Percentiles rank a stretch among this genome's conserved stretches.
Conservation (phyloP, 768 basidiomycete genomes). For the Agaricus subrufescens region DNA sequence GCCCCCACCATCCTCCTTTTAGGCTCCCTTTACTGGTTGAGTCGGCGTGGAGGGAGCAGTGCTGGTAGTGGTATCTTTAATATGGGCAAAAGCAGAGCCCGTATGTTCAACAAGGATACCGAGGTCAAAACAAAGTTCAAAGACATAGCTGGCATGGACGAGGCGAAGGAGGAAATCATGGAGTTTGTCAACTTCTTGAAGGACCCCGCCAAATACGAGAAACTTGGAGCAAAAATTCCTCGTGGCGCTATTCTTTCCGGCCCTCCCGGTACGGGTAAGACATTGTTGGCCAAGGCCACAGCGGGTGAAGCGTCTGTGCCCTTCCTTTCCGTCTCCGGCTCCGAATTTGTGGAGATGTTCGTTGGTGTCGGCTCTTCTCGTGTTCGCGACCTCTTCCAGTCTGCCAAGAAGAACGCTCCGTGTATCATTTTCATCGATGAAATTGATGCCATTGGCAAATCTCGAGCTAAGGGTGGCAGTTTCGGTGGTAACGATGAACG, state of each 20-base stretch:
- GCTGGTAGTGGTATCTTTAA: conserved; percentile 90
- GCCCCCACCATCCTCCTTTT: conserved; percentile 92
- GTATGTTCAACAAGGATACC: conserved; percentile 95
- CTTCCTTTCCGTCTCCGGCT: conserved; percentile 97
- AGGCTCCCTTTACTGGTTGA: conserved; percentile 87
- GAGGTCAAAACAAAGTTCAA: conserved; percentile 91
- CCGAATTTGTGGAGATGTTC: conserved; percentile 99
- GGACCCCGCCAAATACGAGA: conserved; percentile 91
- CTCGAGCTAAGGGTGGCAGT: conserved; percentile 75
- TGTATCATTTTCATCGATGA: conserved; percentile 99
- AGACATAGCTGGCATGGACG: conserved; percentile 99
- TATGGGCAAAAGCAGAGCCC: conserved; percentile 93
- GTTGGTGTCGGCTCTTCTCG: conserved; percentile 98
- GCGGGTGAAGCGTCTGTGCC: conserved; percentile 97
- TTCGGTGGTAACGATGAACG: conserved; percentile 92
- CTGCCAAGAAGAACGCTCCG: conserved; percentile 95
- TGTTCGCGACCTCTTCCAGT: conserved; percentile 95
- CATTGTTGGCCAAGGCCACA: conserved; percentile 95
- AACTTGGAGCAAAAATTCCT: conserved; percentile 95
- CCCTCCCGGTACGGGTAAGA: conserved; percentile 98
- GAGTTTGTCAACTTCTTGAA: conserved; percentile 99
- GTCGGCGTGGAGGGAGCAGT: conserved; percentile 61
- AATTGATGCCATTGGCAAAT: conserved; percentile 98
- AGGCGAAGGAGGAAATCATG: conserved; percentile 99
- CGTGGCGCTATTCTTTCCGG: conserved; percentile 93